Conservation (phyloP, 2,329 filamentous ascomycete species). For the Colletotrichum sp. region DNA sequence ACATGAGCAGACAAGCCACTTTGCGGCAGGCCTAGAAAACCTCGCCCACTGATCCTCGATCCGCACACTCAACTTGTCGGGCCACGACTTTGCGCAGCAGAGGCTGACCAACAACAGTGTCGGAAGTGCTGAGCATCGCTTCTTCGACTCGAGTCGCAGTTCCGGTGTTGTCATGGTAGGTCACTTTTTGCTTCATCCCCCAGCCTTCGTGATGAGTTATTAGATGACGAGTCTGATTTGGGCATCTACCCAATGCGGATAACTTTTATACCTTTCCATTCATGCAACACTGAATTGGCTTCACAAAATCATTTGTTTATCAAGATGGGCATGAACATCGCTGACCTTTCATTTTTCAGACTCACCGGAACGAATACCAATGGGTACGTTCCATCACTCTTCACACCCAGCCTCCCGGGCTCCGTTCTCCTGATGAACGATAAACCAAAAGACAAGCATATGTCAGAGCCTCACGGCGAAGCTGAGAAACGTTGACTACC, state of each 20-base stretch:
- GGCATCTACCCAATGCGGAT: slow-evolving; percentile 62
- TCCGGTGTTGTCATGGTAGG: slow-evolving; percentile 2
- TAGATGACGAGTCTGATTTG: slow-evolving; percentile 72
- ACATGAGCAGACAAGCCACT: slow-evolving; percentile 85
- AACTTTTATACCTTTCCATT: slow-evolving; percentile 59
- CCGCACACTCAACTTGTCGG: slow-evolving; percentile 5
- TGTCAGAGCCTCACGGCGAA: slow-evolving; percentile 26
- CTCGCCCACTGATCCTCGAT: slow-evolving; percentile 86
- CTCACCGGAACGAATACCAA: not conserved
- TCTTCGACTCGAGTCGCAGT: not conserved
- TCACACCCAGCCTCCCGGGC: not conserved
- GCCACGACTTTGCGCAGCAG: not conserved
- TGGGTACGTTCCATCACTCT: not conserved
- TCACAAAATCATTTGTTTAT: not conserved
- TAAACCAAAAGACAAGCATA: slow-evolving; percentile 27
- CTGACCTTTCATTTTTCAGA: not conserved
- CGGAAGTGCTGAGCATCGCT: not conserved
- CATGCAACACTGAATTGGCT: slow-evolving; percentile 57
- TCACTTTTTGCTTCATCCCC: slow-evolving; percentile 17
- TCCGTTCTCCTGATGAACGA: slow-evolving; percentile 24
- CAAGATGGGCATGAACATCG: slow-evolving; percentile 1
- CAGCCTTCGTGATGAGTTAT: slow-evolving; percentile 46
- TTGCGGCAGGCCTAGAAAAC: slow-evolving; percentile 99
- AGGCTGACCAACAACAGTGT: slow-evolving; percentile 6
- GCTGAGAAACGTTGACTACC: slow-evolving; percentile 24